Base-by-base conservation (phyloP, 805 yeast genomes). In the Maudiozyma saulgeensis region DNA sequence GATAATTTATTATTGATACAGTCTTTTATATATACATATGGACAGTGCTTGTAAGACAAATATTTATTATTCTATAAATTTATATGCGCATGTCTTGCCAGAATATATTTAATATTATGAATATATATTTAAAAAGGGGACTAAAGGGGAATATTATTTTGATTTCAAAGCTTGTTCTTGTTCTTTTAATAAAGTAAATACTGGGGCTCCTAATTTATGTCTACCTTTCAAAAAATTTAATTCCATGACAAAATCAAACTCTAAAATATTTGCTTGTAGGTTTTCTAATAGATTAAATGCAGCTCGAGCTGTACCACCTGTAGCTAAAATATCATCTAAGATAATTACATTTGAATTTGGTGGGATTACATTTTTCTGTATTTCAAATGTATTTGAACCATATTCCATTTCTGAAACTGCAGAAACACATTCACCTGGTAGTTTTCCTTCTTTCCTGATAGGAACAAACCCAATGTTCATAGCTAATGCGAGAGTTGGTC, bases 321-420 rank as follows among this genome's bases (percentile, higher is more conserved):
- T 91, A 45, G 98, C 98, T 65, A 91, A 84, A 61, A 93, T 88
- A 63, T 93, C 98, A 68, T 91, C 99, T 35, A 91, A 91, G 55
- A 91, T 76, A 34, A 91, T 72, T 32, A 93, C 93, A 49, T 77
- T 85, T 43, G 95, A 78, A 35, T 91, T 95, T 54, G 77, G 75
- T 55, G 88, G 84, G 56, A 91, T 80, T 32, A 91, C 79, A 47
- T 78, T 91, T 54, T 75, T 73, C 73, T 93, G 98, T 68, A 91
- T 79, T 67, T 89, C 95, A 63, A 93, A 88, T 47, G 71, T 76
- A 69, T 91, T 98, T 53, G 74, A 72, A 62, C 98, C 98, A 69
- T 93, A 91, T 69, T 93, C 99, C 74, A 93, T 93, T 59, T 75
- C 70, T 73, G 81, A 91, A 50, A 76, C 78, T 45, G 87, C 96